Base-by-base conservation (phyloP, 2,329 filamentous ascomycete genomes). In the Talaromyces sp. region DNA sequence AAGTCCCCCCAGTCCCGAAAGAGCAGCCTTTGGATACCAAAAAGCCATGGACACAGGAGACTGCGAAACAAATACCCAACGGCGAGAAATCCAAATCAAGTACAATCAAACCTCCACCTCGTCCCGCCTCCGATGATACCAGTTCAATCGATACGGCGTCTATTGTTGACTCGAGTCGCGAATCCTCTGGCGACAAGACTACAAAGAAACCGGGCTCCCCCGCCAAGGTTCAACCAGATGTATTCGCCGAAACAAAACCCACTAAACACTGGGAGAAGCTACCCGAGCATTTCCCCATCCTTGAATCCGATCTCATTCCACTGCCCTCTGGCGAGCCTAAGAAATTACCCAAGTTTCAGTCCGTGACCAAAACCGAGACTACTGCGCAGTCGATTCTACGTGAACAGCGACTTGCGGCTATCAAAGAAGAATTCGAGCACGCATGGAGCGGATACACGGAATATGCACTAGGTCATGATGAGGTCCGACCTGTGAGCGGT, bases 381-480 rank as follows among this genome's bases (percentile, higher is more conserved):
- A 78, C 83, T 8, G 78, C 81, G 11, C 84, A 83, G 33, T 88
- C 86, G 71, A 82, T 83, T 57, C 86, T 87, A 70, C 87, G 93
- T 39, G 77, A 88, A 66, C 78, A 85, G 61, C 88, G 91, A 65
- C 84, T 90, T 65, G 81, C 82, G 9, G 80, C 84, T 43, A 89
- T 98, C 74, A 92, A 88, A 74, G 82, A 85, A 6, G 90, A 93
- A 65, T 91, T 96, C 76, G 81, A 86, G 71, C 89, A 89, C 70
- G 88, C 92, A 0, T 98, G 95, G 94, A 79, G 82, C 3, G 92
- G 91, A 41, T 98, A 98, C 79, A 90, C 86, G 73, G 83, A 87
- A 67, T 84, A 88, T 71, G 94, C 93, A 11, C 95, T 91, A 87
- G 86, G 89, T 67, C 91, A 96, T 70, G 95, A 98, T 73, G 95